Evolutionary conservation across 2,329 filamentous ascomycete species (phyloP), one percentile per base, ranked within the genome.

Genomic region (Zymoseptoria tritici): DNA sequence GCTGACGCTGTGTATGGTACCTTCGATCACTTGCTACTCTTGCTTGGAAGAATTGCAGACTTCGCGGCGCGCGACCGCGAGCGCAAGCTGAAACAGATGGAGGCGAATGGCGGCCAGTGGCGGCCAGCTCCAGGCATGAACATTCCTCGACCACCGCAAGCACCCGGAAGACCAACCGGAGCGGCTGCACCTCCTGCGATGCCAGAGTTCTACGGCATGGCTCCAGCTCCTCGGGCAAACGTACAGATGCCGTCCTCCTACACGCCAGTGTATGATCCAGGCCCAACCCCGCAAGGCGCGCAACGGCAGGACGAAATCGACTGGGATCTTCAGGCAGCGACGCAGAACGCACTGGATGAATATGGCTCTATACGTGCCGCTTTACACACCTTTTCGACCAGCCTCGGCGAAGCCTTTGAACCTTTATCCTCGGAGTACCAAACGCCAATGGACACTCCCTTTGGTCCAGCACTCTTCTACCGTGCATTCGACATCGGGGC

Each of bases 401-500:
- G 84, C 50, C 83, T 96, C 8, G 89, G 89, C 0, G 80, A 85
- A 4, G 85, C 89, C 51, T 97, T 95, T 73, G 83, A 88, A 62
- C 87, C 90, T 1, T 76, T 97, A 20, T 82, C 84, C 2, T 77
- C 85, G 2, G 90, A 94, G 62, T 84, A 85, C 57, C 79, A 81
- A 59, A 75, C 85, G 56, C 80, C 85, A 54, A 73, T 83, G 62
- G 69, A 77, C 16, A 87, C 91, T 1, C 91, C 93, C 0, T 99
- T 97, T 70, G 93, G 94, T 0, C 83, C 85, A 2, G 88, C 90
- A 0, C 77, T 91, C 6, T 85, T 91, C 64, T 97, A 96, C 71
- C 84, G 90, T 29, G 93, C 89, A 1, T 93, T 91, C 72, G 87
- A 88, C n/a, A 88, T 97, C 63, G 90, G 89, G 2, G 88, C 90